A percentile compares a stretch with the other conserved stretches of the same genome.
These are phyloP conservation scores for Termitomyces sp. DNA, from an alignment of 768 basidiomycete genomes.

Conservation along the genomic window DNA sequence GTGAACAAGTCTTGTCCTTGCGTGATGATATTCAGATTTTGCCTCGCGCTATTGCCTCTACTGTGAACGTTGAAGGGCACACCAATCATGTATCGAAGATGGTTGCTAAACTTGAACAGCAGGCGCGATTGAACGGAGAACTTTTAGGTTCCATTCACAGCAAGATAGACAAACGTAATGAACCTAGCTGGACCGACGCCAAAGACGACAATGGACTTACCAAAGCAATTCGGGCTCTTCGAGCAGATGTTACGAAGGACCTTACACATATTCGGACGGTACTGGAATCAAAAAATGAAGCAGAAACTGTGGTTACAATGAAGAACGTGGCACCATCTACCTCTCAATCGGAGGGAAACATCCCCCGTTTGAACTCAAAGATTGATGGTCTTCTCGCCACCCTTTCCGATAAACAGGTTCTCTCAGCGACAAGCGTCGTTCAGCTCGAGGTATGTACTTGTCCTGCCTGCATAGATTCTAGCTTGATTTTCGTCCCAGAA, in stretches of 20 bases:
- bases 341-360: neutral
- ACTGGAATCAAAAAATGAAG: neutral
- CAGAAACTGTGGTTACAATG: neutral
- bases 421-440: neutral
- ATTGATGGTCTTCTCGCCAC: constrained; percentile 15
- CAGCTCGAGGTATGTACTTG: constrained; percentile 1
- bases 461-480: neutral
- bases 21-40: constrained; percentile 15
- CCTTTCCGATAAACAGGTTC: neutral
- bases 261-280: constrained; percentile 5
- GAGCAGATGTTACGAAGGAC: constrained; percentile 8
- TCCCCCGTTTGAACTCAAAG: constrained; percentile 15
- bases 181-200: neutral
- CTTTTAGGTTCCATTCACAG: constrained; percentile 7
- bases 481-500: constrained; percentile 1
- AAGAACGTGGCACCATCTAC: constrained; percentile 12
- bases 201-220: neutral
- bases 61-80: constrained; percentile 2
- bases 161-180: constrained; percentile 1
- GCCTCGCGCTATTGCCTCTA: constrained; percentile 12
- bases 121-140: constrained; percentile 9
- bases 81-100: constrained; percentile 8
- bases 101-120: constrained; percentile 17
- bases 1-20: constrained; percentile 14
- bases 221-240: constrained; percentile 11